Percentiles rank a stretch among this genome's conserved stretches.
Evolutionary conservation across 1,284 basidiomycete genomes (phyloP).

Genomic region (Exobasidium rhododendri): DNA sequence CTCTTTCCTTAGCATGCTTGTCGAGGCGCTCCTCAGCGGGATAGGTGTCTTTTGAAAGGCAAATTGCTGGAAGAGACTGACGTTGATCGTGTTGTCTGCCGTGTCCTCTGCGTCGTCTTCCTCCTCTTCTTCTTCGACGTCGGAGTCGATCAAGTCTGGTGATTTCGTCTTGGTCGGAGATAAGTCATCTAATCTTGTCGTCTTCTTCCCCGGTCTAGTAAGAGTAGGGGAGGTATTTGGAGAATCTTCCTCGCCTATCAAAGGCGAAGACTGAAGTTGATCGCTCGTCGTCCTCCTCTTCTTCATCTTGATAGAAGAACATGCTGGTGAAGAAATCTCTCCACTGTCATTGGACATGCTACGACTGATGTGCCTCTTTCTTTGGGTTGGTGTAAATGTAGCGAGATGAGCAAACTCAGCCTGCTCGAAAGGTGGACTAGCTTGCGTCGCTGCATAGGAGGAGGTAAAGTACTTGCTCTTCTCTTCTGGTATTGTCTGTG

Average conservation of each 20-base stretch:
- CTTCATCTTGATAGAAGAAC: not conserved
- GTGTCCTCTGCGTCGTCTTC: too few species aligned
- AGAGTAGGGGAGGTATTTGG: not conserved
- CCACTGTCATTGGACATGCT: not conserved
- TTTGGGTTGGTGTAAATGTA: not conserved
- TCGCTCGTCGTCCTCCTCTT: not conserved
- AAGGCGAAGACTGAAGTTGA: not conserved
- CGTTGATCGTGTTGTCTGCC: not conserved
- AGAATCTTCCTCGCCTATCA: not conserved
- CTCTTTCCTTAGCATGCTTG: too few species aligned
- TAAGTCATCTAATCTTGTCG: not conserved
- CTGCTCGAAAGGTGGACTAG: not conserved
- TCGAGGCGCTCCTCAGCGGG: too few species aligned
- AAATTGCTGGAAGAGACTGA: not conserved
- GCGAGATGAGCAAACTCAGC: not conserved
- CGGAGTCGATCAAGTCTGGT: not conserved
- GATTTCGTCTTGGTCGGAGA: not conserved
- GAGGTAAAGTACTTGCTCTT: conserved; percentile 8
- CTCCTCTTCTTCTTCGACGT: not conserved
- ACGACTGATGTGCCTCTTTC: not conserved
- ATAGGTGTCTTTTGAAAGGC: not conserved
- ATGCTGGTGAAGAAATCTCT: not conserved
- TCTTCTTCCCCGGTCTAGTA: not conserved
- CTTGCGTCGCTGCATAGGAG: not conserved
- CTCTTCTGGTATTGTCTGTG: not conserved